phyloP scores from a whole-genome alignment of 2,329 filamentous ascomycete species.

The Exophiala sp. region DNA sequence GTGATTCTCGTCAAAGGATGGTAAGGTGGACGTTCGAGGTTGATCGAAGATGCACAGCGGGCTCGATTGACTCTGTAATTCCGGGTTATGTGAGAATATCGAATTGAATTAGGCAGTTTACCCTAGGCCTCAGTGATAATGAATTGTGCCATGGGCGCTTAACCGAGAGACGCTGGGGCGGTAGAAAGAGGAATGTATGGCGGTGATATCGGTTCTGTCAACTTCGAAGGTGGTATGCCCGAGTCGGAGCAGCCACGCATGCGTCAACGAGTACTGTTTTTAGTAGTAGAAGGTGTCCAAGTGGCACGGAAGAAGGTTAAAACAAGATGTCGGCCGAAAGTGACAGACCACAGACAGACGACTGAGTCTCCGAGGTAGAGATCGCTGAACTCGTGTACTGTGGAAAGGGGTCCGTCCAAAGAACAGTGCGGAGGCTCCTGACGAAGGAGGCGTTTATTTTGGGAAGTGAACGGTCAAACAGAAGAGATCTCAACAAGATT shows the following conservation, averaged over 20 bases:
- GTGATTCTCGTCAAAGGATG: neutral
- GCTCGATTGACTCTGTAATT: slow-evolving; percentile 1
- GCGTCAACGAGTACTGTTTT: slow-evolving; percentile 1
- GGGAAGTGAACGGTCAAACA: slow-evolving; percentile 9
- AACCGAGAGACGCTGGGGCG: neutral
- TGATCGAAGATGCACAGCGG: slow-evolving; percentile 6
- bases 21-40: slow-evolving; percentile 1
- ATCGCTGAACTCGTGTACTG: slow-evolving; percentile 14
- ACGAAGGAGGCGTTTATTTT: slow-evolving; percentile 7
- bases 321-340: neutral
- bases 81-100: slow-evolving; percentile 6
- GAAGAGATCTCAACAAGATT: slow-evolving; percentile 11
- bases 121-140: slow-evolving; percentile 15
- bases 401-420: slow-evolving; percentile 19
- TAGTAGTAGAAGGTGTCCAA: neutral
- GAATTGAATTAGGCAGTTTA: slow-evolving; percentile 12
- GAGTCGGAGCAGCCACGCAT: neutral
- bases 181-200: neutral
- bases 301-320: neutral
- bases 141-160: slow-evolving; percentile 13
- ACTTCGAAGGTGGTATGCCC: neutral
- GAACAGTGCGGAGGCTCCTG: slow-evolving; percentile 8
- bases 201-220: neutral
- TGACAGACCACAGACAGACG: slow-evolving; percentile 6
- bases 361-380: slow-evolving; percentile 1